These are phyloP conservation scores for Lactifluus echinatus DNA, from an alignment of 768 basidiomycete species.

Conservation along the genomic window DNA sequence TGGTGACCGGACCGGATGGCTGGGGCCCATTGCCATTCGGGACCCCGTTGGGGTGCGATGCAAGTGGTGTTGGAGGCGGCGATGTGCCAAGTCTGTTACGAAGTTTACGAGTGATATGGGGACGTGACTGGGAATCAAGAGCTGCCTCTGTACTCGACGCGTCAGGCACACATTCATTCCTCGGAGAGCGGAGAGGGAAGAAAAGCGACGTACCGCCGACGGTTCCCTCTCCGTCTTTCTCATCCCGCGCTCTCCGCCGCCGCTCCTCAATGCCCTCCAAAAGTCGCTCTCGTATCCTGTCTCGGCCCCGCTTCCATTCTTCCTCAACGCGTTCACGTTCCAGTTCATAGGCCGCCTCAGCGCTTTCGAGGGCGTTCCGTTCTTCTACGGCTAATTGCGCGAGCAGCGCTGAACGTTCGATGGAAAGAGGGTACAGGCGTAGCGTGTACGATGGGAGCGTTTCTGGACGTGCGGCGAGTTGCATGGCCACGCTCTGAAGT, in stretches of 20 bases:
- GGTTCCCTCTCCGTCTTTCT: conserved; percentile 84
- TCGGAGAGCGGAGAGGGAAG: not conserved
- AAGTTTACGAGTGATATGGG: conserved; percentile 77
- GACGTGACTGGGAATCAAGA: conserved; percentile 66
- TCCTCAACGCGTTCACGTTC: conserved; percentile 75
- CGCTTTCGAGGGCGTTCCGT: conserved; percentile 55
- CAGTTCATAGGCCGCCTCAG: conserved; percentile 65
- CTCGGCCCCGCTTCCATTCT: conserved; percentile 70
- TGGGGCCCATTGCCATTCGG: conserved; percentile 33
- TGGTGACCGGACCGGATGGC: conserved; percentile 54
- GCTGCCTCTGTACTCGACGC: conserved; percentile 45
- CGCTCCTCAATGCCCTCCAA: conserved; percentile 82
- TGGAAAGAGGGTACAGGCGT: conserved; percentile 60
- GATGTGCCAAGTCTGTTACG: conserved; percentile 72
- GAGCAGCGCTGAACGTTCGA: conserved; percentile 70
- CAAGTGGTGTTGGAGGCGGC: conserved; percentile 67
- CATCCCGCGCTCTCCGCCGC: conserved; percentile 67
- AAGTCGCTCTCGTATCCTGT: conserved; percentile 65
- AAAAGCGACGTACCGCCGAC: conserved; percentile 44
- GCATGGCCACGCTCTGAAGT: conserved; percentile 49
- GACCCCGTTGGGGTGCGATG: conserved; percentile 29
- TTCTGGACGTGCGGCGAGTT: conserved; percentile 63
- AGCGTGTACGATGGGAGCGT: conserved; percentile 56
- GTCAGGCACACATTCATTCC: not conserved
- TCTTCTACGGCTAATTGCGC: conserved; percentile 60